A percentile compares a stretch with the other conserved stretches of the same genome.
Evolutionary conservation across 345 rosid species (phyloP).

Genomic region (Eucalyptus coolabah): DNA sequence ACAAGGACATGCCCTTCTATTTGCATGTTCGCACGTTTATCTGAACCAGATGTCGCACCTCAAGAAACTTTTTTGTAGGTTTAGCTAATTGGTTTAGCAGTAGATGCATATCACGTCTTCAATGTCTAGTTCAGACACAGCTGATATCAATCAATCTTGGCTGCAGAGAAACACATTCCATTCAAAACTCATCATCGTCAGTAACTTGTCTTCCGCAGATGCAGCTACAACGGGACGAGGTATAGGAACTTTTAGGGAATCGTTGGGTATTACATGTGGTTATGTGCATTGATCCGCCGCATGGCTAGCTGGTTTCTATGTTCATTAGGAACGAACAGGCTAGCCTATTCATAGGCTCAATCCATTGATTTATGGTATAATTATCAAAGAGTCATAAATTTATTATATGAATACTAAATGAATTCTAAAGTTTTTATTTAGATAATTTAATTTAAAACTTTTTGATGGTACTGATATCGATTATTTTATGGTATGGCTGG

Average conservation of each 20-base stretch:
- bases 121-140: not conserved
- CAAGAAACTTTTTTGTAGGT: not conserved
- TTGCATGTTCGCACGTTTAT: not conserved
- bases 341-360: not conserved
- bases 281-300: not conserved
- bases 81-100: not conserved
- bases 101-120: not conserved
- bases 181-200: not conserved
- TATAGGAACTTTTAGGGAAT: not conserved
- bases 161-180: not conserved
- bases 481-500: rapidly evolving
- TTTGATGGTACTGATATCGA: rapidly evolving
- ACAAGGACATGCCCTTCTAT: not conserved
- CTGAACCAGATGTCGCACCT: not conserved
- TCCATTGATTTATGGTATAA: not conserved
- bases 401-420: not conserved
- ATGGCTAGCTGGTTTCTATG: not conserved
- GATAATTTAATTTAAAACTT: not conserved
- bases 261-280: not conserved
- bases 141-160: not conserved
- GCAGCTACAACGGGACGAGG: not conserved
- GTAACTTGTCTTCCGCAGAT: not conserved
- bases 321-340: not conserved
- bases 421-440: not conserved
- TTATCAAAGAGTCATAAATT: not conserved